Evolutionary conservation across 2,329 filamentous ascomycete species (phyloP).

Genomic region (Ophiostoma ips): DNA sequence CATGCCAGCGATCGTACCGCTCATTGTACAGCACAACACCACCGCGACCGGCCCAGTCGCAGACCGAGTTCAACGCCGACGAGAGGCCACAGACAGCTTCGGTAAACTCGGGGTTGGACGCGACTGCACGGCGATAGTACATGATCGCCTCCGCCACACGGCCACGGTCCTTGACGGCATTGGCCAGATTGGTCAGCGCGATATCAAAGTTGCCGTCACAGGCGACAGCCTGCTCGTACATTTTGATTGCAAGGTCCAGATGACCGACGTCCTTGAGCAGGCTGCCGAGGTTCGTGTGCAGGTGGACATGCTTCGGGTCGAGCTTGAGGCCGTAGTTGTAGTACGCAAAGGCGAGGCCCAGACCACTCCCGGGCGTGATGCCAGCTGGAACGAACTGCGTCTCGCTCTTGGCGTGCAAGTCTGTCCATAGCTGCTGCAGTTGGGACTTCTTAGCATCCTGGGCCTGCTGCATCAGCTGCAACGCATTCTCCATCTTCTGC

Average conservation of each 20-base stretch:
- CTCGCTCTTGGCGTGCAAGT: no score
- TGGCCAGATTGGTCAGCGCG: constrained; percentile 87
- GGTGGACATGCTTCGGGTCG: constrained; percentile 79
- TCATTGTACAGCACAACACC: constrained; percentile 65
- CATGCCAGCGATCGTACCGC: constrained; percentile 80
- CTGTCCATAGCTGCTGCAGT: neutral
- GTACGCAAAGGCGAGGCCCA: constrained; percentile 78
- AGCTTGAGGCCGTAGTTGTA: constrained; percentile 88
- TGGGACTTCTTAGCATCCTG: constrained; percentile 3
- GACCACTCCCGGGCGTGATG: constrained; percentile 70
- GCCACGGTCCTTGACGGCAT: constrained; percentile 94
- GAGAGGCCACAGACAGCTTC: constrained; percentile 93
- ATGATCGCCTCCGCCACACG: constrained; percentile 80
- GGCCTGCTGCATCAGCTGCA: neutral
- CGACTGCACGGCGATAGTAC: constrained; percentile 83
- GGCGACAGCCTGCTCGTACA: constrained; percentile 90
- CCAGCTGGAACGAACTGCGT: constrained; percentile 37
- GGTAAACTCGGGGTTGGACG: constrained; percentile 86
- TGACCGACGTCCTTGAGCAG: constrained; percentile 93
- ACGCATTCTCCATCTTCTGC: neutral
- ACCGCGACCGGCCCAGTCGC: constrained; percentile 82
- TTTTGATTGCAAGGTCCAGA: constrained; percentile 76
- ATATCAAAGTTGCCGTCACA: constrained; percentile 96
- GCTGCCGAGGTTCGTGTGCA: constrained; percentile 93
- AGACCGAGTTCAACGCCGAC: constrained; percentile 91